Evolutionary conservation across 495 filamentous ascomycete genomes (phyloP).

Genomic region (Delitschia confertaspora): DNA sequence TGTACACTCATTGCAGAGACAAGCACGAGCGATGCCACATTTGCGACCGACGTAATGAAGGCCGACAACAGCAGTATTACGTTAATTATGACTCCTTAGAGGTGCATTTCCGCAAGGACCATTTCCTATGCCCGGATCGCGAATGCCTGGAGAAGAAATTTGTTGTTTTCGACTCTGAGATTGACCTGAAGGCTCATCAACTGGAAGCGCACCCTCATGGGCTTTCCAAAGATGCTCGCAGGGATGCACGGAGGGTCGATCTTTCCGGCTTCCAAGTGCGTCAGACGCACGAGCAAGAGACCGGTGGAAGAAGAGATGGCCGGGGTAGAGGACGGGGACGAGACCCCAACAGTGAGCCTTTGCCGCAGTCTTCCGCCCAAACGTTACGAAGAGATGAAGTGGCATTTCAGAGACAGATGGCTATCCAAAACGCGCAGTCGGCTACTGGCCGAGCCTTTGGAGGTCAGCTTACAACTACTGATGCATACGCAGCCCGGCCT

Average conservation of each 20-base stretch:
- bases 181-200: slow-evolving; percentile 87
- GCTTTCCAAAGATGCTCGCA: slow-evolving; percentile 70
- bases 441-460: slow-evolving; percentile 71
- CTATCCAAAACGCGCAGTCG: slow-evolving; percentile 77
- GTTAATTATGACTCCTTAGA: slow-evolving; percentile 76
- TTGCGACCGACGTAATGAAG: slow-evolving; percentile 66
- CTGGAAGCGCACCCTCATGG: slow-evolving; percentile 66
- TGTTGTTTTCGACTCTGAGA: slow-evolving; percentile 87
- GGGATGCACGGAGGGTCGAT: slow-evolving; percentile 80
- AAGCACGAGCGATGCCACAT: slow-evolving; percentile 93
- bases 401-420: slow-evolving; percentile 87
- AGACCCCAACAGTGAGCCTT: slow-evolving; percentile 68
- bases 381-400: slow-evolving; percentile 78
- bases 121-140: slow-evolving; percentile 73
- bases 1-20: slow-evolving; percentile 83
- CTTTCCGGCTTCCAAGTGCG: slow-evolving; percentile 77
- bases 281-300: slow-evolving; percentile 54
- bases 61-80: slow-evolving; percentile 77
- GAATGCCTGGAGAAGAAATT: slow-evolving; percentile 97
- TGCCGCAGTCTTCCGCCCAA: slow-evolving; percentile 71
- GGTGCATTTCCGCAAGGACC: slow-evolving; percentile 74
- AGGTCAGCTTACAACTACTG: slow-evolving; percentile 58
- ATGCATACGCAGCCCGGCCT: slow-evolving; percentile 42
- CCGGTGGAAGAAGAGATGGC: slow-evolving; percentile 47
- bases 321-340: slow-evolving; percentile 44